A percentile compares a stretch with the other conserved stretches of the same genome.
phyloP scores from a whole-genome alignment of 1,139 yeast genomes.

The Yamadazyma siamensis region DNA sequence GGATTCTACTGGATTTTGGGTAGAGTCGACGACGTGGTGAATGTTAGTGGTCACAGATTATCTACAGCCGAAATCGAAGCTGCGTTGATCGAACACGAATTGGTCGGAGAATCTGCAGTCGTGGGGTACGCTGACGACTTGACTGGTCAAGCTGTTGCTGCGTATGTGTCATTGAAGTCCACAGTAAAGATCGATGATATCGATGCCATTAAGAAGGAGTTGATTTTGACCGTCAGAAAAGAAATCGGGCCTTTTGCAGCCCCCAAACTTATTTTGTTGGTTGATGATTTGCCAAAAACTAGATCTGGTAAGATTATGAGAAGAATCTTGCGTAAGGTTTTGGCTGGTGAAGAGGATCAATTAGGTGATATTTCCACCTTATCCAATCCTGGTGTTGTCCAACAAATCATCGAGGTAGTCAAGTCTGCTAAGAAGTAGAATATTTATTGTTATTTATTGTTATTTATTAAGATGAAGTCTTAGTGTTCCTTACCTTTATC shows the following conservation, averaged over 20 bases:
- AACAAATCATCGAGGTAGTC: conserved; percentile 61
- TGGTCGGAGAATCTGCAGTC: conserved; percentile 76
- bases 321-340: conserved; percentile 72
- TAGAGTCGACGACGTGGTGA: conserved; percentile 80
- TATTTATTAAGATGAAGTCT: conserved; percentile 2
- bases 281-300: conserved; percentile 78
- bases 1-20: conserved; percentile 81
- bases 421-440: conserved; percentile 26
- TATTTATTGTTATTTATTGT: not conserved
- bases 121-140: conserved; percentile 79
- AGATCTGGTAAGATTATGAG: conserved; percentile 85
- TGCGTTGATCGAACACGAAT: conserved; percentile 65
- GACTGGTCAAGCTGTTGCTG: conserved; percentile 83
- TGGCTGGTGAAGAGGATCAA: conserved; percentile 77
- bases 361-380: conserved; percentile 78
- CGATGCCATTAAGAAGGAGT: conserved; percentile 62
- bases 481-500: conserved; percentile 1
- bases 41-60: conserved; percentile 76
- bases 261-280: conserved; percentile 67
- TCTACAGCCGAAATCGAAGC: conserved; percentile 84
- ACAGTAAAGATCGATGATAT: conserved; percentile 38
- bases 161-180: conserved; percentile 66
- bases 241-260: conserved; percentile 87
- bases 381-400: conserved; percentile 68
- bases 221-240: conserved; percentile 68